Base-by-base conservation (phyloP, 2,329 filamentous ascomycete species). In the Scedosporium minutisporum region DNA sequence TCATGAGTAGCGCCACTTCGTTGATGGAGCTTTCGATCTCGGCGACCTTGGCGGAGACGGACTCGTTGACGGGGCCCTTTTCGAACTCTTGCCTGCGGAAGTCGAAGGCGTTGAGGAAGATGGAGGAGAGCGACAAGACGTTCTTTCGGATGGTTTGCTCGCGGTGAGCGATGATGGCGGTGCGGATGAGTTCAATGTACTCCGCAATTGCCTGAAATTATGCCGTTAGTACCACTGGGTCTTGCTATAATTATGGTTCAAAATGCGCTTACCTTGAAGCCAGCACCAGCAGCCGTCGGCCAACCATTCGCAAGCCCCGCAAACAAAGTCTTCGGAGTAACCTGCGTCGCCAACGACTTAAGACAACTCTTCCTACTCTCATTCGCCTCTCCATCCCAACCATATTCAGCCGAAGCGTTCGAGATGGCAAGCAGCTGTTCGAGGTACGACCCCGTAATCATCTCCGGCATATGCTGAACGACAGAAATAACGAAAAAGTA, bases 381-480 rank as follows among this genome's bases (percentile, higher is more conserved):
- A 63, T 86, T 82, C 27, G 85, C 84, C 61, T 87, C 83, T 4
- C 82, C 78, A 25, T 85, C 82, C 29, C 91, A 74, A 4, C 25
- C 59, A 33, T 76, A 78, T 62, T 81, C 81, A 16, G 90, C 87
- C 57, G 91, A 95, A 58, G 80, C 79, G 71, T 88, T 89, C 4
- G 91, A 93, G 10, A 90, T 81, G 14, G 80, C 76, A 27, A 97
- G 76, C 57, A 96, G 82, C 58, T 82, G 84, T 65, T 90, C 86
- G 10, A 97, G 75, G 67, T 93, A 87, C 4, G 83, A 80, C 1
- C 84, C 85, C 10, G 91, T 91, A 65, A 97, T 80, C 86, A 97
- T 96, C 75, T 90, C 97, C 1, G 93, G 91, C 27, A 97, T 78
- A 68, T 95, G 86, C 67, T 95, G 87, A 12, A 93, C 84, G 55